Conservation (phyloP, 176 grass and related monocot genomes). For the Triticum dicoccoides region DNA sequence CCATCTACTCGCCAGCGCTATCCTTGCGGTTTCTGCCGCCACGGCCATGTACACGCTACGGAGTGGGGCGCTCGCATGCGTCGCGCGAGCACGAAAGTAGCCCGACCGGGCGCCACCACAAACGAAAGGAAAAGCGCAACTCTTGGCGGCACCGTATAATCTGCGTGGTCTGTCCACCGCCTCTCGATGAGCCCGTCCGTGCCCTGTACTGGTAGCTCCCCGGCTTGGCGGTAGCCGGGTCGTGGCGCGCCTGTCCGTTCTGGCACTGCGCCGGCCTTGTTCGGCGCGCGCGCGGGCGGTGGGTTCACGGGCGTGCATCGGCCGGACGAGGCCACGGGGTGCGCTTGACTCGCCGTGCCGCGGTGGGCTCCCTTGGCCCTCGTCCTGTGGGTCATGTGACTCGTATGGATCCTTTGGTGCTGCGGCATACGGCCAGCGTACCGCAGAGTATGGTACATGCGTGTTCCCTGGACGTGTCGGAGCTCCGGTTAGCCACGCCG, state of each 20-base stretch:
- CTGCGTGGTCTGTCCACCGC: background rate
- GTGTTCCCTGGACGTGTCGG: background rate
- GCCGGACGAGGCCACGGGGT: slow-evolving; percentile 28
- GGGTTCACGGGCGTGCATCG: slow-evolving; percentile 34
- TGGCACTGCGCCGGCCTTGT: background rate
- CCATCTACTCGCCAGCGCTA: background rate
- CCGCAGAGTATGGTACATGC: background rate
- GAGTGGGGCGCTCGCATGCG: too few species aligned
- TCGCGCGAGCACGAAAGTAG: background rate
- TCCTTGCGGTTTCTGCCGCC: background rate
- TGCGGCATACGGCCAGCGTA: background rate
- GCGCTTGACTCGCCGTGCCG: slow-evolving; percentile 28
- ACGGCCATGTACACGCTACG: too few species aligned
- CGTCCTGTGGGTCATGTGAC: background rate
- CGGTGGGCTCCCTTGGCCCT: background rate
- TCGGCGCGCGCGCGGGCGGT: background rate
- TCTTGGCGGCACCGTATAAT: background rate
- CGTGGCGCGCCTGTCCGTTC: background rate
- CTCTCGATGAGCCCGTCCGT: background rate
- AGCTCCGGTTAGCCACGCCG: background rate
- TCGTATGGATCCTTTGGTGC: background rate
- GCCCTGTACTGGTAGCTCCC: background rate
- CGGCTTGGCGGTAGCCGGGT: slow-evolving; percentile 30
- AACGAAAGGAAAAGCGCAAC: slow-evolving; percentile 20
- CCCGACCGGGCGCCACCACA: background rate